phyloP scores from a whole-genome alignment of 2,329 filamentous ascomycete species.

The Rhexocercosporidium sp. region DNA sequence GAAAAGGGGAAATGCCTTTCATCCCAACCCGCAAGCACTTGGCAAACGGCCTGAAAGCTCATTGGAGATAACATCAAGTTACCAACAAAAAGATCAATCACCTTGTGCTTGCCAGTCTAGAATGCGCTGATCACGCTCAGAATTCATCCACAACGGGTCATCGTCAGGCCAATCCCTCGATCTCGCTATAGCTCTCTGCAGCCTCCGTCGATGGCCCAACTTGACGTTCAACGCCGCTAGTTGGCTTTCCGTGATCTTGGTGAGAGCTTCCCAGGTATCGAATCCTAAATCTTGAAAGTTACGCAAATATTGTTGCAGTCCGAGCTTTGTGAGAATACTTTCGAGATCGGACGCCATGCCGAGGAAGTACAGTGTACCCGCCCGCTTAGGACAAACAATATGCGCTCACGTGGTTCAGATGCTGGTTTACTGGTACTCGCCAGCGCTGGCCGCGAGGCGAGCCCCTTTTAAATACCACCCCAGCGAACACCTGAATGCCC shows the following conservation, averaged over 20 bases:
- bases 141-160: background rate
- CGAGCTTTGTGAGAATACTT: background rate
- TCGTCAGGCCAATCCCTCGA: background rate
- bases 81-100: too few species aligned
- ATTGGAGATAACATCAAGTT: too few species aligned
- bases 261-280: background rate
- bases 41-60: too few species aligned
- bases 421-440: background rate
- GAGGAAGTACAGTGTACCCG: background rate
- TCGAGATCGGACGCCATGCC: background rate
- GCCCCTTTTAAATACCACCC: background rate
- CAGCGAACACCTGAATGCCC: background rate
- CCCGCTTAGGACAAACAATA: background rate
- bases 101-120: background rate
- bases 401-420: background rate
- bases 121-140: background rate
- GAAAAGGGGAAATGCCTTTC: too few species aligned
- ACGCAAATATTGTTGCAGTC: background rate
- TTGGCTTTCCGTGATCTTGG: constrained; percentile 3
- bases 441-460: background rate
- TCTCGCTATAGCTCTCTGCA: background rate
- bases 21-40: too few species aligned
- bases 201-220: background rate
- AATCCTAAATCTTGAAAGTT: background rate
- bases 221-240: background rate